Evolutionary conservation across 2,329 filamentous ascomycete genomes (phyloP), one percentile per base, ranked within the genome.

Genomic region (Sclerotinia sclerotiorum): DNA sequence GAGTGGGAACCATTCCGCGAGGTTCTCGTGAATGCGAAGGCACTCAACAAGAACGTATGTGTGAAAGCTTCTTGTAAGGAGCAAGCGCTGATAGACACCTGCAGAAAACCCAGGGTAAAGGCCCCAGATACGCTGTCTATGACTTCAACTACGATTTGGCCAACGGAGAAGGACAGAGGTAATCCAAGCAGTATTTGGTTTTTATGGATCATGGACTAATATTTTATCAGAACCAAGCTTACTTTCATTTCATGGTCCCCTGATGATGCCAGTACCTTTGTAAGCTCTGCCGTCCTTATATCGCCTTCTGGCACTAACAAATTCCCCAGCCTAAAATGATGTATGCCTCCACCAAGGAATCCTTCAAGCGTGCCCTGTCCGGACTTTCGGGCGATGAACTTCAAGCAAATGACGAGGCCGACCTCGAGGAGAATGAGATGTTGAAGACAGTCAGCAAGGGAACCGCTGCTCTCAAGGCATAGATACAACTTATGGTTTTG

Each of bases 271-370:
- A 83, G 85, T 74, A 85, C 93, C 81, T 93, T 79, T 80, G 87
- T 82, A 58, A 68, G n/a, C 21, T 29, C 61, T 19, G 15, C 32
- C 35, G 11, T 19, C n/a, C n/a, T 29, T 29, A 29, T 29, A 19
- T 39, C n/a, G n/a, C 32, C 29, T 39, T 39, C 24, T 17, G 51
- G 6, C 39, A 27, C 24, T 55, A 35, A 48, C 13, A 46, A 11
- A 32, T 48, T 52, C 13, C 72, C 69, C 74, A 93, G 91, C 85
- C 90, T 81, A 93, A 93, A 85, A 95, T 95, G 92, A 86, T 93
- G 80, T 95, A 94, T 85, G 90, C 91, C 76, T 91, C 92, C 65
- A 95, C 92, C 81, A 95, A 94, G 84, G 90, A 94, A 77, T 90
- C 90, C 70, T 86, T 95, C 74, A 94, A 93, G 87, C 89, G 89